These are phyloP conservation scores for Pisolithus tinctorius DNA, from an alignment of 768 basidiomycete genomes.

Conservation along the genomic window DNA sequence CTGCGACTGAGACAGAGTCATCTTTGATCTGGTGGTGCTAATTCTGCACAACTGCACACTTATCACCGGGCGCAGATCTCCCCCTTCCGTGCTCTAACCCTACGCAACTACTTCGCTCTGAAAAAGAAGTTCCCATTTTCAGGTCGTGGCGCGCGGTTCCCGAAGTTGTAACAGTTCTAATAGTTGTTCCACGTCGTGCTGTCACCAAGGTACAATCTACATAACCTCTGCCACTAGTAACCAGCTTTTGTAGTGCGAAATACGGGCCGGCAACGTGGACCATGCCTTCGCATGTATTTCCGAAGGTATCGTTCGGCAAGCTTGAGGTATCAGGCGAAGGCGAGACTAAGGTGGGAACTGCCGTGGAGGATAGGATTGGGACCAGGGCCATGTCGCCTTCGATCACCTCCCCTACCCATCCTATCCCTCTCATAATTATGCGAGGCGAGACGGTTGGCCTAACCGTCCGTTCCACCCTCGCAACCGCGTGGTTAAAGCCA, in stretches of 20 bases:
- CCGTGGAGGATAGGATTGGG: constrained; percentile 13
- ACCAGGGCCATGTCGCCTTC: constrained; percentile 13
- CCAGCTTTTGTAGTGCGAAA: constrained; percentile 21
- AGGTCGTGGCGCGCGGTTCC: constrained; percentile 25
- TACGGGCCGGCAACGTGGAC: constrained; percentile 7
- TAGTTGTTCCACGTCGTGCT: constrained; percentile 26
- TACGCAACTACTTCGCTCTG: constrained; percentile 2
- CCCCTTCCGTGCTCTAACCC: constrained; percentile 11
- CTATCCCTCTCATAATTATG: constrained; percentile 13
- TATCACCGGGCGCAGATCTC: constrained; percentile 24
- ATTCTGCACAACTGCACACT: constrained; percentile 10
- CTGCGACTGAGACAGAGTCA: constrained; percentile 36
- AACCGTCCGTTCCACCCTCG: constrained; percentile 12
- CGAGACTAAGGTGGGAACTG: constrained; percentile 11
- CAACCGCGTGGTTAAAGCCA: neutral
- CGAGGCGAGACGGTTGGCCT: constrained; percentile 12
- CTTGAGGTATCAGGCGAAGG: constrained; percentile 12
- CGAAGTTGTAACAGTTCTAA: constrained; percentile 23
- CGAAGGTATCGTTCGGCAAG: constrained; percentile 13
- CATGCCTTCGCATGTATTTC: constrained; percentile 17
- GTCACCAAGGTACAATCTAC: constrained; percentile 16
- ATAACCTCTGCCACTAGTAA: constrained; percentile 16
- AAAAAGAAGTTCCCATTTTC: constrained; percentile 18
- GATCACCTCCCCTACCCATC: constrained; percentile 17
- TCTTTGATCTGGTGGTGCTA: constrained; percentile 27